phyloP scores from a whole-genome alignment of 257 asterid genomes.

The Gentiana dahurica region DNA sequence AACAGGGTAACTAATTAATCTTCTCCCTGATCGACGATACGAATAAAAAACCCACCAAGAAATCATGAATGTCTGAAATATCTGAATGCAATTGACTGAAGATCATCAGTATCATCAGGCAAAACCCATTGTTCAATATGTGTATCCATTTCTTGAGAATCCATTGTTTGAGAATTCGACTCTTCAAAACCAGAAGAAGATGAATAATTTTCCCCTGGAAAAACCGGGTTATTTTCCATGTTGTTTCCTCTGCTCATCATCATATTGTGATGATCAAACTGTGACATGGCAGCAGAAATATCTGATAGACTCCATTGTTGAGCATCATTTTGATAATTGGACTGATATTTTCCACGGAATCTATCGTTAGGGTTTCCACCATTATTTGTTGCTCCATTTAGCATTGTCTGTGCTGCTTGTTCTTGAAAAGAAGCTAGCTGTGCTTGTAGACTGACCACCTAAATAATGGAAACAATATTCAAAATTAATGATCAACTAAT shows the following conservation, averaged over 20 bases:
- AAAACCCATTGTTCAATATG: constrained; percentile 39
- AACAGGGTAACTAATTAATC: neutral
- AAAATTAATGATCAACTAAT: neutral
- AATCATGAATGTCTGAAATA: constrained; percentile 27
- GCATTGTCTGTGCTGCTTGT: constrained; percentile 25
- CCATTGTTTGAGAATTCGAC: constrained; percentile 24
- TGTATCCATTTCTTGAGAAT: constrained; percentile 41
- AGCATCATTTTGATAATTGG: constrained; percentile 31
- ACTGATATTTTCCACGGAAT: constrained; percentile 12
- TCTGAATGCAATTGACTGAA: constrained; percentile 61
- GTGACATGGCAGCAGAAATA: constrained; percentile 25
- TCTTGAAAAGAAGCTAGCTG: constrained; percentile 29
- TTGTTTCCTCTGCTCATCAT: constrained; percentile 2
- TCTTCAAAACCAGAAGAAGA: constrained; percentile 22
- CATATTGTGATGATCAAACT: constrained; percentile 19
- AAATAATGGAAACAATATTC: neutral
- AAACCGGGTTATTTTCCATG: constrained; percentile 1
- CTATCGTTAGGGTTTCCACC: constrained; percentile 44
- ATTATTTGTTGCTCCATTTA: constrained; percentile 11
- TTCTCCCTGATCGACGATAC: constrained; percentile 6
- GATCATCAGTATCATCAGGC: constrained; percentile 56
- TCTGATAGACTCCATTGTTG: constrained; percentile 47
- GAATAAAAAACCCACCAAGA: constrained; percentile 4
- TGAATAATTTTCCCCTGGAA: constrained; percentile 28
- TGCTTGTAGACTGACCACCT: constrained; percentile 32